Base-by-base conservation (phyloP, 306 rosid genomes). In the Adenanthera pavonina region DNA sequence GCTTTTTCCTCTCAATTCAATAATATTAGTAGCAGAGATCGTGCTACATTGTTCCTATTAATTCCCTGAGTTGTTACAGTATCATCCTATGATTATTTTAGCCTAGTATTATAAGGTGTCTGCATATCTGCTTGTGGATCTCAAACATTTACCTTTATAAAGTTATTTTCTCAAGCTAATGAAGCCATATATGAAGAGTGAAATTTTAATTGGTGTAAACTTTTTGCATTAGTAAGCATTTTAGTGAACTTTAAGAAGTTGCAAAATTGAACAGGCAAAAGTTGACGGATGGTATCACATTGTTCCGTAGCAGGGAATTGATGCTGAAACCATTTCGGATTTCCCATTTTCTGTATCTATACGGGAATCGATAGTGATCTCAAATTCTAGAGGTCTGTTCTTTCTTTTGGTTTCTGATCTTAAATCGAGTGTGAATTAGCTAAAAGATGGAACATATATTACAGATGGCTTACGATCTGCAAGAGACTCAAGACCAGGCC, bases 291-390 rank as follows among this genome's bases (percentile, higher is more conserved):
- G 8, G 46, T 34, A 85, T 82, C 78, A 81, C 40, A 54, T 70
- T 40, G 77, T 79, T 78, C 78, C 69, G 16, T 73, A 79, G 82
- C 91, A 92, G 33, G 94, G 94, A 82, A 91, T 72, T 77, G 84
- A 82, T 70, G 83, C 80, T 61, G 85, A 92, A 86, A 87, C 78
- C 91, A 92, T 75, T 87, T 94, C 92, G 84, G 91, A 89, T 80
- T 89, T 87, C 79, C 97, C 96, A 75, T 86, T 89, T 77, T 89
- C 92, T 7, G 53, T 75, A 34, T 91, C 30, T 86, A 88, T 64
- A 75, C 54, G 47, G 17, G 89, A 81, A 76, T 91, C 86, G 69
- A 89, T 89, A 49, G 12, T 35, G 68, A 92, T 86, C 86, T 83
- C 89, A 57, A 94, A 86, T 83, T 88, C 30, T 88, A 89, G 82